Evolutionary conservation across 176 grass and related monocot species (phyloP).

Genomic region (Carex pumila): DNA sequence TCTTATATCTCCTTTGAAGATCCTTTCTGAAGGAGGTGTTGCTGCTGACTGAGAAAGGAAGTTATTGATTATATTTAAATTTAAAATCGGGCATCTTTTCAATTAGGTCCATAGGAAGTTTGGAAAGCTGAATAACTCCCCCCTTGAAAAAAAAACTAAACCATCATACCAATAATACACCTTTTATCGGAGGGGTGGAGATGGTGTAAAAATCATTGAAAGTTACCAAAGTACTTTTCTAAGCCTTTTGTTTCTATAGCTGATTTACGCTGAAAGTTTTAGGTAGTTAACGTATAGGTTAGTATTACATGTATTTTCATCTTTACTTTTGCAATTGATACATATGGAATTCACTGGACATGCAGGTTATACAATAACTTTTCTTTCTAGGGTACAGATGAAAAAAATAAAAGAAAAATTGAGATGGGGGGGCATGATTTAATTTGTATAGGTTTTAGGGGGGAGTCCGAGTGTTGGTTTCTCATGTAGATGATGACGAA

Average conservation of each 20-base stretch:
- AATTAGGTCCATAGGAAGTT: background rate
- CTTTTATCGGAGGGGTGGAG: background rate
- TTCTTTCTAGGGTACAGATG: slow-evolving; percentile 14
- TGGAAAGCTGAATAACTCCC: background rate
- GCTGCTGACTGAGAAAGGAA: background rate
- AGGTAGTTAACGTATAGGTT: background rate
- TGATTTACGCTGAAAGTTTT: background rate
- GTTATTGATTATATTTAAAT: background rate
- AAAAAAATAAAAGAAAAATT: background rate
- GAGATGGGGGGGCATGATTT: background rate
- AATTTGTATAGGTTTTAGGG: slow-evolving; percentile 5
- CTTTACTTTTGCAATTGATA: background rate
- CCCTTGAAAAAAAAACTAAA: background rate
- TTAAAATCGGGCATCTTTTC: background rate
- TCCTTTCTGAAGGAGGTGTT: background rate
- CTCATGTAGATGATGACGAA: background rate
- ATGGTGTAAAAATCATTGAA: background rate
- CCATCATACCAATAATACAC: background rate
- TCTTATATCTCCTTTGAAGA: slow-evolving; percentile 33
- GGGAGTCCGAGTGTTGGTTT: background rate
- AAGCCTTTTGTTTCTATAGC: background rate
- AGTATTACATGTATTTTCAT: background rate
- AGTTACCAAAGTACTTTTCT: background rate
- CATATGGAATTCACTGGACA: background rate
- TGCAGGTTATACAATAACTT: background rate